Base-by-base conservation (phyloP, 2,329 filamentous ascomycete species). In the Diaporthe velutina region DNA sequence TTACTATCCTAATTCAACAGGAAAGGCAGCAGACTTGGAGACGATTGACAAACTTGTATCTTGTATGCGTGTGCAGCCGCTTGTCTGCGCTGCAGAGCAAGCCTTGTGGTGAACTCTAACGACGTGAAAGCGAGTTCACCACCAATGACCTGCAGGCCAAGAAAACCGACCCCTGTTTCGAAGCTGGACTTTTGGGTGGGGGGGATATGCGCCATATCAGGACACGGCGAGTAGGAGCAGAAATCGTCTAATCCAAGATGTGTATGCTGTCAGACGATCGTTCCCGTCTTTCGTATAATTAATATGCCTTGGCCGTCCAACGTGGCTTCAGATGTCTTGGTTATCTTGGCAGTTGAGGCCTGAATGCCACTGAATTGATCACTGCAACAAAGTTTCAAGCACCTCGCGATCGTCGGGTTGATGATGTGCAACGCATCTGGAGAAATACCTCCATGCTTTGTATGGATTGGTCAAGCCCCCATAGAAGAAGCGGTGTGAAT, bases 241-340 rank as follows among this genome's bases (percentile, higher is more conserved):
- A 0, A 15, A 12, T 22, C 64, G 15, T 54, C 64, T 54, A 10
- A 54, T 38, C 1, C 13, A 25, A 28, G 64, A 6, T 13, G 17
- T 40, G n/a, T 12, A 9, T 52, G 22, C 40, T 45, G 48, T 54
- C 64, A 68, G 33, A 40, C 19, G 48, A 30, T 52, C 48, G n/a
- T 40, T 54, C 33, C 45, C 48, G 48, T 22, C 33, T 7, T 13
- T 38, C 42, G 33, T 38, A 3, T 8, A n/a, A 35, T 50, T 45
- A 66, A 35, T 4, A 19, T 28, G 45, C 30, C 45, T 52, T 40
- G 64, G 45, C 48, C 15, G 13, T 25, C 48, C 13, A 54, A 68
- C 45, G 64, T 68, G 30, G 15, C 64, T 68, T 54, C 48, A 28
- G n/a, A 19, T 30, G n/a, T 68, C 64, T 54, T 68, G 64, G 64